A percentile compares a stretch with the other conserved stretches of the same genome.
Conservation (phyloP, 805 yeast species). For the Clavispora fructus region DNA sequence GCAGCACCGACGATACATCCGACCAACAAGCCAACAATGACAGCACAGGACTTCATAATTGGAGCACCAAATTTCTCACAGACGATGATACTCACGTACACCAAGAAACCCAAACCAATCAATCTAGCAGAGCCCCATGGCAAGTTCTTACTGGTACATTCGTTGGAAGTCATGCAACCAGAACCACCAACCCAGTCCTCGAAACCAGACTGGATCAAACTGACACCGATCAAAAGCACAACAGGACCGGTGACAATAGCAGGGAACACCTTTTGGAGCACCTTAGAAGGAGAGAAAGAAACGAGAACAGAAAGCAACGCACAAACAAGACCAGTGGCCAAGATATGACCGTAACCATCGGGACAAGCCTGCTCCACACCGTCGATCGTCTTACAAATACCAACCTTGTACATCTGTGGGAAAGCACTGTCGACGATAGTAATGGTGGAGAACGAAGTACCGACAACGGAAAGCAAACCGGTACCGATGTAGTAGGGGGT, state of each 20-base stretch:
- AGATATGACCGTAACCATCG: slow-evolving; percentile 81
- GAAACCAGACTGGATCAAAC: slow-evolving; percentile 67
- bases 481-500: slow-evolving; percentile 82
- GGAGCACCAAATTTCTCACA: slow-evolving; percentile 91
- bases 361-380: slow-evolving; percentile 78
- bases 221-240: slow-evolving; percentile 75
- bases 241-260: slow-evolving; percentile 93
- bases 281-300: slow-evolving; percentile 72
- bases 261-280: slow-evolving; percentile 73
- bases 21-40: slow-evolving; percentile 73
- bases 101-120: slow-evolving; percentile 83
- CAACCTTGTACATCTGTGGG: slow-evolving; percentile 74
- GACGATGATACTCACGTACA: slow-evolving; percentile 64
- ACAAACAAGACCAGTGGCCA: slow-evolving; percentile 77
- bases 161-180: slow-evolving; percentile 41
- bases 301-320: slow-evolving; percentile 67
- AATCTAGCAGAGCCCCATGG: slow-evolving; percentile 86
- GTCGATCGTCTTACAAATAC: slow-evolving; percentile 56
- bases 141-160: slow-evolving; percentile 19
- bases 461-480: slow-evolving; percentile 84
- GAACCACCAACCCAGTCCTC: slow-evolving; percentile 87
- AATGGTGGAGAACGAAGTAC: slow-evolving; percentile 86
- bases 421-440: slow-evolving; percentile 70
- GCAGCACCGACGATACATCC: slow-evolving; percentile 95
- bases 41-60: slow-evolving; percentile 91